Evolutionary conservation across 73 alveolate species (phyloP), one percentile per base, ranked within the genome.

Genomic region (Loxodes magnus): DNA sequence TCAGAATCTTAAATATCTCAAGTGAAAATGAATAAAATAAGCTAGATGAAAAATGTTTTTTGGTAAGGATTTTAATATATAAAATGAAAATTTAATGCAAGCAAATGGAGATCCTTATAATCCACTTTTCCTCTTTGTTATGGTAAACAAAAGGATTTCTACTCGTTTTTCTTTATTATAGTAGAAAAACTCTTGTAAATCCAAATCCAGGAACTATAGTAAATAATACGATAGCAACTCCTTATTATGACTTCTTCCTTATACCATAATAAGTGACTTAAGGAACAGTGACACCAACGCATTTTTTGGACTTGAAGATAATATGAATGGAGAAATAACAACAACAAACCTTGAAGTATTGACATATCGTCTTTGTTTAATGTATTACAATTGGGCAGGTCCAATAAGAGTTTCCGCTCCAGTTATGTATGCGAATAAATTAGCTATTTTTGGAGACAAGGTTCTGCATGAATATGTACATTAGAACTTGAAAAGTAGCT

Each of bases 361-460:
- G 14, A 77, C 91, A 34, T 81, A 61, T 57, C 74, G 76, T 54
- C 77, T 85, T 42, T 80, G 96, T 43, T 73, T 65, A 51, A 46
- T 69, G 26, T 85, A 85, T 62, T 85, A 73, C 71, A 85, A 85
- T 61, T 74, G 87, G 35, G 59, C 81, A 2, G 93, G 89, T 4
- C 52, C 87, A 16, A 73, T 84, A 36, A 73, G 74, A 33, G 63
- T 79, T 0, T 93, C 96, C 2, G 91, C 96, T 12, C 89, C 91
- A 17, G 51, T 74, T 14, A 51, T 74, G 60, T 69, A 70, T 56
- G 79, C 88, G 21, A 68, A 77, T 43, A 74, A 75, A 57, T 64
- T 63, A 53, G 75, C 90, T 34, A 43, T 58, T 28, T 38, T 76
- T 4, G 71, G 69, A 27, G 86, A 79, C 25, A 81, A 82, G 29